Evolutionary conservation across 2,329 filamentous ascomycete genomes (phyloP), one percentile per base, ranked within the genome.

Genomic region (Myriangium duriaei): DNA sequence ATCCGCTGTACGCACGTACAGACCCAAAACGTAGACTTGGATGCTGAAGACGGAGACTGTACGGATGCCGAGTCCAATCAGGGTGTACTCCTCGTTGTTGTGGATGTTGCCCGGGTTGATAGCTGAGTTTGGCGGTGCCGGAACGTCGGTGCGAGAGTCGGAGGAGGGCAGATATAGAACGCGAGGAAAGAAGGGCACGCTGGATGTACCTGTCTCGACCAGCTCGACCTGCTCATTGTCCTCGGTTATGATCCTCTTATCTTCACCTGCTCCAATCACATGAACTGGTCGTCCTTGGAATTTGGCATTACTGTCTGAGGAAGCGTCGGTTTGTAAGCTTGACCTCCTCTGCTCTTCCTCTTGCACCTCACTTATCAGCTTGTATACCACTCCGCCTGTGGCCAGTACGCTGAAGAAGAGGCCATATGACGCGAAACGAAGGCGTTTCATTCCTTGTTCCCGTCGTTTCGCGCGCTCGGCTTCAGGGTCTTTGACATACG

Each of bases 1-100:
- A 52, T 94, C 86, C 26, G 78, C 67, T 0, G 80, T 88, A 16
- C 86, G 83, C 16, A 96, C 71, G 63, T 98, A 98, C 50, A 92
- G 75, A 11, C 88, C 91, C 0, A 94, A 81, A 12, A 96, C 81
- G 62, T 98, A 98, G 37, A 98, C 91, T 57, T 94, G 79, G 31
- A 98, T 85, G 34, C 74, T 67, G 31, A 96, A 64, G 58, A 96
- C 94, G 15, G 82, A 92, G 19, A 98, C 91, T 1, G 81, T 86
- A 39, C 91, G 75, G 45, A 92, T 79, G 12, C 91, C 91, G 4
- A 95, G 64, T 0, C 91, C 91, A 5, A 96, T 72, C 0, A 96
- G 70, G 14, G 85, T 87, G 58, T 95, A 96, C 51, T 94, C 70
- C 30, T 81, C 51, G 58, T 73, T 45, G 59, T 69, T 42, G 16